Percentiles rank a stretch among this genome's conserved stretches.
phyloP scores from a whole-genome alignment of 306 rosid genomes.

The Parietaria judaica region DNA sequence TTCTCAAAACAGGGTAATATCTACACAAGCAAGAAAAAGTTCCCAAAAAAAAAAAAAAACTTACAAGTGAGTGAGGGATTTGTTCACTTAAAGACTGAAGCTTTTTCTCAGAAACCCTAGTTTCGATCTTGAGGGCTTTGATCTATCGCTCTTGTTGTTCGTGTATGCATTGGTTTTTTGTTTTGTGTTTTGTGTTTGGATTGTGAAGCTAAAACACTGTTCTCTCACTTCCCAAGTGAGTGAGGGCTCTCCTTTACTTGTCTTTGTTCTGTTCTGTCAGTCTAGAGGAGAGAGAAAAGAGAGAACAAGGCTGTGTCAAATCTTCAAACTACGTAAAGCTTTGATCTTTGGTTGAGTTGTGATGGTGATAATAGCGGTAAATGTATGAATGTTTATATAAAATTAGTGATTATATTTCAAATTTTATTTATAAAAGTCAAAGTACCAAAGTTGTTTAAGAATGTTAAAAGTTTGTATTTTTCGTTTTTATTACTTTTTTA shows the following conservation, averaged over 20 bases:
- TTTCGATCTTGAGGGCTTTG: background rate
- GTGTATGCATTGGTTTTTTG: background rate
- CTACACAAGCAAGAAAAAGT: background rate
- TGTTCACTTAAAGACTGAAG: background rate
- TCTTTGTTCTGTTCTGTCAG: conserved; percentile 26
- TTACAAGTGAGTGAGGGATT: conserved; percentile 1
- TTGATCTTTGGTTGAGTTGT: too few species aligned
- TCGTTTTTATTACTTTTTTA: too few species aligned
- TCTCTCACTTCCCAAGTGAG: conserved; percentile 28
- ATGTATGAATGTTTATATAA: too few species aligned
- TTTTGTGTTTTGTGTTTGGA: background rate
- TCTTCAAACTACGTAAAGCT: too few species aligned
- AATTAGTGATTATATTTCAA: too few species aligned
- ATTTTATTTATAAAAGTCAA: too few species aligned
- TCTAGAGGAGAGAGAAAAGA: background rate
- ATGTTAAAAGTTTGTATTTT: too few species aligned
- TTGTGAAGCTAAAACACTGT: conserved; percentile 4
- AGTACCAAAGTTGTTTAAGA: too few species aligned
- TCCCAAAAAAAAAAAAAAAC: background rate
- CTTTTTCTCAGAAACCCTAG: conserved; percentile 18
- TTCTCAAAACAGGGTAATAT: background rate
- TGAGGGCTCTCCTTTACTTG: conserved; percentile 6
- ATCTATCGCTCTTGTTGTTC: conserved; percentile 8
- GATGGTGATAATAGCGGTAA: too few species aligned
- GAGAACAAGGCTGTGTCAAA: too few species aligned